phyloP scores from a whole-genome alignment of 305 asterid genomes.

The Vinca major region DNA sequence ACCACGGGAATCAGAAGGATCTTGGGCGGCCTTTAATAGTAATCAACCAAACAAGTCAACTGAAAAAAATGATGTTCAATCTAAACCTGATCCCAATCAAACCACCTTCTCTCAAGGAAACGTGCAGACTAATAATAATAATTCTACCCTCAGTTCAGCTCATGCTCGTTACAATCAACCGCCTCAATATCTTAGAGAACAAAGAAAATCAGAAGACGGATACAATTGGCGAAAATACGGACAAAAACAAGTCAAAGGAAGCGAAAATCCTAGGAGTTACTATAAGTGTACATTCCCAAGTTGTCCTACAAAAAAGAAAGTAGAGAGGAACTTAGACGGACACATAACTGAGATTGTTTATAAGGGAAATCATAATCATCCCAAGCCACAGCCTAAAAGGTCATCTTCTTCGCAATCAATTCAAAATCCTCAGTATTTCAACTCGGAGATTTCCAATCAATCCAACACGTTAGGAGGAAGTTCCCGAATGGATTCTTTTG shows the following conservation, averaged over 20 bases:
- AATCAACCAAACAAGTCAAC: constrained; percentile 22
- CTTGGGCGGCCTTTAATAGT: neutral
- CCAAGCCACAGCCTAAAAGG: constrained; percentile 66
- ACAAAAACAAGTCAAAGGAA: constrained; percentile 81
- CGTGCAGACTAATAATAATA: constrained; percentile 15
- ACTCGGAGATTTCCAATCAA: constrained; percentile 27
- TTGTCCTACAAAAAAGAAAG: constrained; percentile 89
- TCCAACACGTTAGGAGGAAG: constrained; percentile 28
- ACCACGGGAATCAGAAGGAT: constrained; percentile 29
- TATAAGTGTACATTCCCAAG: constrained; percentile 73
- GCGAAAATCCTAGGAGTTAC: constrained; percentile 84
- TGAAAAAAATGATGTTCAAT: constrained; percentile 24
- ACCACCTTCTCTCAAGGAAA: constrained; percentile 28
- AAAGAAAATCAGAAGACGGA: constrained; percentile 70
- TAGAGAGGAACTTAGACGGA: constrained; percentile 70
- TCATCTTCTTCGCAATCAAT: constrained; percentile 49
- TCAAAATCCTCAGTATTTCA: constrained; percentile 28
- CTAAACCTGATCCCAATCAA: constrained; percentile 25
- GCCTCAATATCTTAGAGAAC: constrained; percentile 44
- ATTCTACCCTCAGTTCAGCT: constrained; percentile 14
- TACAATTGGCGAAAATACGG: constrained; percentile 92
- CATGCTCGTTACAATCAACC: constrained; percentile 23
- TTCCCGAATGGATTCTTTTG: constrained; percentile 23
- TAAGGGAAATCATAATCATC: constrained; percentile 80
- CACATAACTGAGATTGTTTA: constrained; percentile 82